Evolutionary conservation across 73 alveolate genomes (phyloP), one percentile per base, ranked within the genome.

Genomic region (Durusdinium trenchii): DNA sequence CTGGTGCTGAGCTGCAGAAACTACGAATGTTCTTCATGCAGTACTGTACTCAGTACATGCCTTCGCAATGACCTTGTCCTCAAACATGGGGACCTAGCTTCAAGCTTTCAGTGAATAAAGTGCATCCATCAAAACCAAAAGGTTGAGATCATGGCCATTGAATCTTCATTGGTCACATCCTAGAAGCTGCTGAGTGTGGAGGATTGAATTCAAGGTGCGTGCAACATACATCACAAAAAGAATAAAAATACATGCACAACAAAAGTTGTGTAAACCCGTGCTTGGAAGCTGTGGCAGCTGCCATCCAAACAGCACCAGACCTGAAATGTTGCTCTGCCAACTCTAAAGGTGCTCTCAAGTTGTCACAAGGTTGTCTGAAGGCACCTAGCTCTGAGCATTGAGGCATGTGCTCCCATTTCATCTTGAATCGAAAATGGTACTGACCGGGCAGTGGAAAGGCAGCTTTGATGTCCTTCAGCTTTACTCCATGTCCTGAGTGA

Each of bases 251-350:
- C 73, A 60, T 60, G 73, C 30, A 23, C 30, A 32, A 60, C 73
- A 23, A n/a, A 12, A 76, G 4, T 20, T 3, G 32, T 10, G 16
- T 9, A 62, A 6, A 62, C 7, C 18, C 32, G 16, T 40, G 32
- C 18, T 26, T 26, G 40, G 32, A 62, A 71, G 7, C 78, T 89
- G 86, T 48, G 96, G 32, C 86, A 3, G 36, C 0, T 30, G 40
- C 96, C 96, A 89, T 89, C 96, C 96, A 89, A 42, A 89, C 61
- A 48, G 96, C 96, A 45, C 96, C 86, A 1, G 96, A 89, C 96
- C 96, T 89, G 52, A 46, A 43, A 40, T n/a, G n/a, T n/a, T n/a
- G 14, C 6, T 69, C 43, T 26, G 43, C 45, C 83, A 4, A 12
- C 46, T 69, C 20, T 69, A 3, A n/a, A 60, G 30, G 30, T 60